Conservation (phyloP, 164 flowering plant genomes). For the Annona squamosa region DNA sequence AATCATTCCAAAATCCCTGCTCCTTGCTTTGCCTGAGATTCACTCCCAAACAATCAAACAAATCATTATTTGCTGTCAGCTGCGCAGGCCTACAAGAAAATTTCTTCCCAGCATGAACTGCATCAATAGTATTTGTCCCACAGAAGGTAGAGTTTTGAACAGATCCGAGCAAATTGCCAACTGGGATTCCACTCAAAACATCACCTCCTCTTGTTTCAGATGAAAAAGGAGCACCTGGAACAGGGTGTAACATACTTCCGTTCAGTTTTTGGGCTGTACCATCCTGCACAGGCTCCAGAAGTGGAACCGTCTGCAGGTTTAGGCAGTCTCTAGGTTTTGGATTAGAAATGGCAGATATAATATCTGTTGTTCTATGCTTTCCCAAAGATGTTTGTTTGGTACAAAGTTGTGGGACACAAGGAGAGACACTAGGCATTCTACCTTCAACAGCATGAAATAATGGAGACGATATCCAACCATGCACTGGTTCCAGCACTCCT, state of each 20-base stretch:
- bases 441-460: constrained; percentile 12
- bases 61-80: constrained; percentile 17
- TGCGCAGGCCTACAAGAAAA: constrained; percentile 10
- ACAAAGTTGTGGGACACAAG: neutral
- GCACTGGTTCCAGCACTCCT: constrained; percentile 10
- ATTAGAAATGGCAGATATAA: constrained; percentile 13
- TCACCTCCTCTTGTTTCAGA: constrained; percentile 17
- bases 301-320: constrained; percentile 27
- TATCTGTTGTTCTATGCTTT: constrained; percentile 13
- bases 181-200: neutral
- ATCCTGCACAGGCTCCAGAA: constrained; percentile 22
- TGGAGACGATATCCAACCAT: constrained; percentile 12
- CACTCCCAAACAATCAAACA: constrained; percentile 28
- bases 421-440: neutral
- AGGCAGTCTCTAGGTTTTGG: constrained; percentile 22
- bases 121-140: constrained; percentile 9
- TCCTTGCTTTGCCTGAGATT: constrained; percentile 19
- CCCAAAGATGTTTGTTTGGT: constrained; percentile 7
- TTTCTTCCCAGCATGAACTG: constrained; percentile 14
- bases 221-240: constrained; percentile 16
- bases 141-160: constrained; percentile 29
- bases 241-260: constrained; percentile 18
- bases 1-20: constrained; percentile 31
- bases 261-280: constrained; percentile 4
- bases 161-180: constrained; percentile 19